phyloP scores from a whole-genome alignment of 2,329 filamentous ascomycete genomes.

The Aureobasidium sp. region DNA sequence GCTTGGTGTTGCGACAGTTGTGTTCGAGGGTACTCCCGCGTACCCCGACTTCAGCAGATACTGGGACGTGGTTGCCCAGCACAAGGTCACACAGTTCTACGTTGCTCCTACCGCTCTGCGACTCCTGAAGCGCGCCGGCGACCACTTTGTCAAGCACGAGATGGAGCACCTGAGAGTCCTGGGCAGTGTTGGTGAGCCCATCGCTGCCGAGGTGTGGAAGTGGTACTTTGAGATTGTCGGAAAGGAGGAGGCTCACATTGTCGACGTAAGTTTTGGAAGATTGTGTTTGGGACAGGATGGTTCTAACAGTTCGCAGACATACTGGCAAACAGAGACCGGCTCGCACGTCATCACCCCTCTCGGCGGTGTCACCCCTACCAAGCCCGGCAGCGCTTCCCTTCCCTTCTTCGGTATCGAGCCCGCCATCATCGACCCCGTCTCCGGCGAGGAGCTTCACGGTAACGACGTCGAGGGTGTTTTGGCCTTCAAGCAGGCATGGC shows the following conservation, averaged over 20 bases:
- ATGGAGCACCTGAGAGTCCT: constrained; percentile 87
- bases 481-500: constrained; percentile 96
- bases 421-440: constrained; percentile 93
- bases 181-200: constrained; percentile 93
- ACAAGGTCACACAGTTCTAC: constrained; percentile 96
- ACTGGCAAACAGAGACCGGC: constrained; percentile 99
- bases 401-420: constrained; percentile 99
- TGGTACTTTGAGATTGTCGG: constrained; percentile 97
- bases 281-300: background rate
- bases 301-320: constrained; percentile 58
- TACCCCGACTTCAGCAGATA: constrained; percentile 98
- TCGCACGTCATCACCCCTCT: constrained; percentile 93
- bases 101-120: constrained; percentile 92
- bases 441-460: constrained; percentile 84
- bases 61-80: constrained; percentile 96
- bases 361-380: constrained; percentile 88
- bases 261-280: constrained; percentile 64
- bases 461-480: constrained; percentile 97
- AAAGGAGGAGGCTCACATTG: constrained; percentile 85
- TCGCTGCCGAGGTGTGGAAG: constrained; percentile 97
- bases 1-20: constrained; percentile 86
- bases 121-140: constrained; percentile 87
- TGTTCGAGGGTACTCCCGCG: constrained; percentile 95
- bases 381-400: constrained; percentile 89
- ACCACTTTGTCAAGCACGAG: constrained; percentile 81